phyloP scores from a whole-genome alignment of 2,329 filamentous ascomycete genomes.

The Xylariaceae sp. region DNA sequence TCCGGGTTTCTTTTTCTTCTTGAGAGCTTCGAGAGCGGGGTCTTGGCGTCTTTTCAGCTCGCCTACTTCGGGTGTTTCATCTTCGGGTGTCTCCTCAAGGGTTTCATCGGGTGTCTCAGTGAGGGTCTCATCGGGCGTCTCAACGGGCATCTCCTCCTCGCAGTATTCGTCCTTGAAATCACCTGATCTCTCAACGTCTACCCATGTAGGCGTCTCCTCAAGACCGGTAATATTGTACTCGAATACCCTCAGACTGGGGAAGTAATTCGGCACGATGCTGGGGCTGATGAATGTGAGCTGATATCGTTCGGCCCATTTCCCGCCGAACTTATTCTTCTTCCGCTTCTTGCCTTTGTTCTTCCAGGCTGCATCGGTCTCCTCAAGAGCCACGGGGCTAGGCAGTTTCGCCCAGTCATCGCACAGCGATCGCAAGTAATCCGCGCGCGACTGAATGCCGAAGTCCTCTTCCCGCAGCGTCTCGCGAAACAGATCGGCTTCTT shows the following conservation, averaged over 20 bases:
- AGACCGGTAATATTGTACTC: conserved; percentile 88
- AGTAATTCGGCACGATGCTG: conserved; percentile 89
- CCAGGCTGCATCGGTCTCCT: conserved; percentile 29
- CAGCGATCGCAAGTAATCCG: conserved; percentile 74
- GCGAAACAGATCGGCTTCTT: conserved; percentile 27
- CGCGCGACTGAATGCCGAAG: conserved; percentile 61
- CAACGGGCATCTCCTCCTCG: conserved; percentile 2
- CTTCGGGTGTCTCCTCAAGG: neutral
- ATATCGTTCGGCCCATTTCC: conserved; percentile 78
- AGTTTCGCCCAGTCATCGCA: conserved; percentile 72
- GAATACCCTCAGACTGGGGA: conserved; percentile 81
- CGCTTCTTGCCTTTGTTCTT: conserved; percentile 42
- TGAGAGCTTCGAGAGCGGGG: conserved; percentile 28
- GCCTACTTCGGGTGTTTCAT: conserved; percentile 8
- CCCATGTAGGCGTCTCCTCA: conserved; percentile 50
- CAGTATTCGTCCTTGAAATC: neutral
- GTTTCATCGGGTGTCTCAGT: no score
- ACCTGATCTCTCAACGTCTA: conserved; percentile 19
- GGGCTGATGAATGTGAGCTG: conserved; percentile 74
- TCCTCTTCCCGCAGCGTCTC: conserved; percentile 44
- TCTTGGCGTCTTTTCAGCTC: conserved; percentile 25
- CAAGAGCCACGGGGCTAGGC: conserved; percentile 45
- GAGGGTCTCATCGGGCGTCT: no score
- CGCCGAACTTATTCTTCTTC: conserved; percentile 65
- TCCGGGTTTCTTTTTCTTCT: conserved; percentile 42